Evolutionary conservation across 106 monocot genomes (phyloP), one percentile per base, ranked within the genome.

Genomic region (Vanilla planifolia): DNA sequence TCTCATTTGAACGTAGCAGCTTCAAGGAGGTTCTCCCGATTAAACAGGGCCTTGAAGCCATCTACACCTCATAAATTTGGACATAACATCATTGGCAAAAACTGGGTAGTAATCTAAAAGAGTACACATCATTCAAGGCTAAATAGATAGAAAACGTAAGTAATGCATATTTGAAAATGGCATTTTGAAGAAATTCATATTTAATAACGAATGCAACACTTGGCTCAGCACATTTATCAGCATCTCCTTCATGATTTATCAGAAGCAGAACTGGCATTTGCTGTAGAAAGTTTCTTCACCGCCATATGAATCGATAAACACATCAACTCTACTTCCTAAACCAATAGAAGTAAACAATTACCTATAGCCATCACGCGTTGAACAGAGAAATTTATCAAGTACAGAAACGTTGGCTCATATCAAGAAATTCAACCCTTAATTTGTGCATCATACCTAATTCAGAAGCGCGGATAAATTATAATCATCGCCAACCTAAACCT

Each of bases 211-310:
- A 34, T 36, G 2, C 7, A 11, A 7, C 9, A 37, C 2, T 41
- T 30, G 48, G 62, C 51, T 67, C 43, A 68, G 62, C 30, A 15
- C 13, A 28, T 21, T 6, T 27, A 55, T 74, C 68, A 77, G 77
- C 71, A 43, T 66, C 23, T 68, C 73, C 26, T 47, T 79, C 79
- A 79, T 2, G 65, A 66, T 45, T 43, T 70, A 19, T 79, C 70
- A 35, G 74, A 79, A 79, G 79, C 79, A 79, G 74, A 86, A 86
- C 86, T 86, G 81, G 68, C 86, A 55, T 81, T 58, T 67, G 81
- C 81, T 75, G 68, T 56, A 16, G 23, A 21, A 39, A 55, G 25
- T 29, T 60, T 81, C 81, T 33, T 86, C 85, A 77, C 17, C 53
- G 85, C 80, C 70, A 58, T 45, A 30, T 25, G 14, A 32, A 32